phyloP scores from a whole-genome alignment of 305 asterid species.

The Striga hermonthica region DNA sequence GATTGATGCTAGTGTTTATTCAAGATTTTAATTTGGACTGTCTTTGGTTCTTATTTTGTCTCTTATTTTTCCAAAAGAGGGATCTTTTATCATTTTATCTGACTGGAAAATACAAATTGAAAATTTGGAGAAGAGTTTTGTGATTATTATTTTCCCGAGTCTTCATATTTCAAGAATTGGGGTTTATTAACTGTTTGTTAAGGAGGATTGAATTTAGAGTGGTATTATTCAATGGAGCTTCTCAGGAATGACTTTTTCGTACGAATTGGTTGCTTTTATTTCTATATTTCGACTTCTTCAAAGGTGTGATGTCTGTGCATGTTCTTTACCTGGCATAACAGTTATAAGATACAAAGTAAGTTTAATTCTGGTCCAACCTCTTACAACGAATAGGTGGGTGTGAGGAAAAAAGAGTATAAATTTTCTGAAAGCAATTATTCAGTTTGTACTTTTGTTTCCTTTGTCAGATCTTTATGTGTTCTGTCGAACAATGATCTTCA shows the following conservation, averaged over 20 bases:
- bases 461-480: not conserved
- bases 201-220: no score
- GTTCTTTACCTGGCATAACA: no score
- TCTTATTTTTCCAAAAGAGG: no score
- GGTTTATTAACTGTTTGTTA: no score
- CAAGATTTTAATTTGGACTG: no score
- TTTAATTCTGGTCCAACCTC: not conserved
- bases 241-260: not conserved
- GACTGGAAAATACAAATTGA: conserved; percentile 7
- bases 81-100: not conserved
- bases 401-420: not conserved
- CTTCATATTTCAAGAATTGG: no score
- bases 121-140: not conserved
- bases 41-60: no score
- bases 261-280: no score
- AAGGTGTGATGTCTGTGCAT: no score
- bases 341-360: not conserved
- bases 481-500: conserved; percentile 8
- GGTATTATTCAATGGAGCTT: no score
- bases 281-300: no score
- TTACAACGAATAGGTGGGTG: not conserved
- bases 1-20: not conserved
- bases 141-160: not conserved
- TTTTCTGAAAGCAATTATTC: conserved; percentile 1
- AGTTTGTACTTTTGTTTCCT: conserved; percentile 4